A percentile compares a stretch with the other conserved stretches of the same genome.
Conservation (phyloP, 345 rosid species). For the Isatis tinctoria region DNA sequence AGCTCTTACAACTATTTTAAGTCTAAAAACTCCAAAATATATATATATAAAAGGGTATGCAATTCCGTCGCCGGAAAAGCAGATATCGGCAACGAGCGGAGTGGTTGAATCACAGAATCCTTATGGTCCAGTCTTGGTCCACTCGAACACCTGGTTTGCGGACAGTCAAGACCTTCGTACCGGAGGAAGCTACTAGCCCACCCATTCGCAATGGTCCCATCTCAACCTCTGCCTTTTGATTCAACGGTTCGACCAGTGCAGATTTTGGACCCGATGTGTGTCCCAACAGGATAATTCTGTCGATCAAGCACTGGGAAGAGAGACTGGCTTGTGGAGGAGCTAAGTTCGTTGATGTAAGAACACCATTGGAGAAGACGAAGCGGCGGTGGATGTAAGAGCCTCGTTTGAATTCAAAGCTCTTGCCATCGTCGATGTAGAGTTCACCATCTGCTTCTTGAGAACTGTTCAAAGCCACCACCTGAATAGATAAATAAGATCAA, state of each 20-base stretch:
- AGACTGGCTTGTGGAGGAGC: constrained; percentile 41
- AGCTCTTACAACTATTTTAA: constrained; percentile 22
- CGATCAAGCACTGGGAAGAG: constrained; percentile 54
- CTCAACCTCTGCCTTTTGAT: constrained; percentile 55
- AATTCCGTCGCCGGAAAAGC: not conserved
- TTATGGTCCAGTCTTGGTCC: constrained; percentile 76
- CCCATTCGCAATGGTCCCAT: constrained; percentile 61
- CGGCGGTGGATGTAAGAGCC: constrained; percentile 83
- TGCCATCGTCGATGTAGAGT: constrained; percentile 92
- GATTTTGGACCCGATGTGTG: constrained; percentile 41
- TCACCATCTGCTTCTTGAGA: constrained; percentile 86
- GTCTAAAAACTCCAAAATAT: constrained; percentile 14
- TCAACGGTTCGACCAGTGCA: constrained; percentile 67
- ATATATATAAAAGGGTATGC: not conserved
- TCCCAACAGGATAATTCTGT: constrained; percentile 82
- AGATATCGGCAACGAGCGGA: constrained; percentile 1
- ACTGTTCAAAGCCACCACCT: constrained; percentile 95
- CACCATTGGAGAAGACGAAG: constrained; percentile 64
- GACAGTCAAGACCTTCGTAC: constrained; percentile 55
- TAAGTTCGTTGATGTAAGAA: constrained; percentile 56
- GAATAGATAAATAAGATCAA: not conserved
- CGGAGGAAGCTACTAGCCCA: constrained; percentile 23
- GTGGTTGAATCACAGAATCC: constrained; percentile 45
- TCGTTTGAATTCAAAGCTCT: constrained; percentile 61
- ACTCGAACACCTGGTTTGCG: constrained; percentile 81